Base-by-base conservation (phyloP, 2,329 filamentous ascomycete genomes). In the Talaromyces funiculosus region DNA sequence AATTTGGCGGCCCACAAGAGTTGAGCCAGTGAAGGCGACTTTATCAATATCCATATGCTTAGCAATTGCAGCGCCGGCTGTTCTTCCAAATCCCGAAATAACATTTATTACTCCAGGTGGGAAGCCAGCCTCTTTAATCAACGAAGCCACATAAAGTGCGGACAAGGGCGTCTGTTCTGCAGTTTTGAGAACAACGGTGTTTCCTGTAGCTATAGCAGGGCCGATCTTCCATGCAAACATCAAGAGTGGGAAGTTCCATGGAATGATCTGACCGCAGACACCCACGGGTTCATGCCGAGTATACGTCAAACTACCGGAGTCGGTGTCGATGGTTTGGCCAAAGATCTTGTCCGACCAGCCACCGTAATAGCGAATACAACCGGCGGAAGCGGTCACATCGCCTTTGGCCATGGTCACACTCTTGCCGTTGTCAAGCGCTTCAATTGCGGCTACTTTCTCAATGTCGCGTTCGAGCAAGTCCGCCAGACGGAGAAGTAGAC, bases 171-270 rank as follows among this genome's bases (percentile, higher is more conserved):
- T 88, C 73, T 88, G 85, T 69, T 89, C 86, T 8, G 86, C 84
- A 5, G 85, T 81, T 76, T 89, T 89, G 37, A 89, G 73, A 29
- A 89, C 77, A 16, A 88, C 74, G 3, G 83, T 83, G 71, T 87
- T 87, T 60, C 84, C 85, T 57, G 81, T 78, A 3, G 84, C 84
- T n/a, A 88, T 66, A n/a, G 86, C 86, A 20, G 90, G 90, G 18
- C 88, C 90, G 2, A 93, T 80, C 84, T 95, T 95, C 90, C 90
- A 95, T 56, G 89, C 68, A 88, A 82, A 84, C 90, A 93, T 93
- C 73, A 92, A 84, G 49, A 93, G 78, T 12, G 90, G 90, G 81
- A 92, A 93, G 82, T 93, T 93, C 90, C 90, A 92, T 67, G 90
- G 90, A 70, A 94, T 94, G 73, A 94, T 93, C 77, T 95, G 90